Evolutionary conservation across 225 moss, liverwort and hornwort species (phyloP), one percentile per base, ranked within the genome.

Genomic region (Rhytidiadelphus loreus): DNA sequence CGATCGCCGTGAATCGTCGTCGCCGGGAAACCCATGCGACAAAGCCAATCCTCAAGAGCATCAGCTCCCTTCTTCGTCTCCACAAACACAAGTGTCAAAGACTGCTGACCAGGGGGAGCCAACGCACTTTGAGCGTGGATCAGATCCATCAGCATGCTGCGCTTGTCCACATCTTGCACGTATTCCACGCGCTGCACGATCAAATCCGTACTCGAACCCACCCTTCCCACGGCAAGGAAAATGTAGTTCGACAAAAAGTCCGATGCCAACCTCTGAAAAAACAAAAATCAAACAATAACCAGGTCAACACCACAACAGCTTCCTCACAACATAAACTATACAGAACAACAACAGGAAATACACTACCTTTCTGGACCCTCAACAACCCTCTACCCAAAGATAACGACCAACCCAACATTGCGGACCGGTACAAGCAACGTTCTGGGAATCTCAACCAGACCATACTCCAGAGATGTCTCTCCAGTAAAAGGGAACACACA

Each of bases 1-100:
- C 98, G 95, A 73, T 98, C 98, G 66, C 98, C 98, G 84, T 98
- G 98, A 61, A 98, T 98, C n/a, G 98, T 98, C 8, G 97, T 98
- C 46, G 98, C 97, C 29, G 98, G 98, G 56, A 98, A 98, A 63
- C 95, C 94, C 97, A 96, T 94, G 44, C 94, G 96, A 82, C 94
- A 97, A 86, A 98, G 88, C 98, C 98, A 98, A 86, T 98, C 98
- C 92, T 98, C 98, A 92, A 97, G 86, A 14, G 98, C 94, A 85
- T 98, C 98, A 19, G 98, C 98, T 85, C 98, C 98, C 85, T 96
- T 92, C 91, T 98, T 98, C 62, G 98, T 98, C 93, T 98, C 98
- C 83, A 98, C 98, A 65, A 98, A 98, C 6, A 98, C 98, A 8
- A 98, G 91, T 43, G 97, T 98, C 95, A 98, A 89, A 41, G 97